Conservation (phyloP, 768 basidiomycete species). For the Daedaleopsis sinensis region DNA sequence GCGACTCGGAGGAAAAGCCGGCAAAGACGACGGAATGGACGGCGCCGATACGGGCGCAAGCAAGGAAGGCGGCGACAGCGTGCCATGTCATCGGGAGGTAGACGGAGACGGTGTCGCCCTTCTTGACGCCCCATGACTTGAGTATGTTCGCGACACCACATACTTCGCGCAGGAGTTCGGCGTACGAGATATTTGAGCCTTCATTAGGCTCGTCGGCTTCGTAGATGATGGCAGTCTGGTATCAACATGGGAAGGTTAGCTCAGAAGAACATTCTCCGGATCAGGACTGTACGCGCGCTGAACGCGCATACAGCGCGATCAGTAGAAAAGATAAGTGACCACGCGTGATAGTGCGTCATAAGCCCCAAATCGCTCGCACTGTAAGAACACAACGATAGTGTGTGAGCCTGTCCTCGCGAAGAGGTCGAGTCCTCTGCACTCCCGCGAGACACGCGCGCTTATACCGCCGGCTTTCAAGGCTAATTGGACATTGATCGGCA, state of each 20-base stretch:
- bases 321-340: too few species aligned
- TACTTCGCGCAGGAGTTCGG: conserved; percentile 88
- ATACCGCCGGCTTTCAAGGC: conserved; percentile 1
- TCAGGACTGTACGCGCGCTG: too few species aligned
- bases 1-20: conserved; percentile 92
- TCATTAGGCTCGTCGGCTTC: conserved; percentile 94
- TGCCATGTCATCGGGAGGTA: conserved; percentile 97
- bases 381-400: too few species aligned
- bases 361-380: too few species aligned
- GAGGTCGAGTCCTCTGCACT: background rate
- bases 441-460: background rate
- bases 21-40: conserved; percentile 98
- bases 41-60: conserved; percentile 96
- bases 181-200: conserved; percentile 76
- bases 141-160: conserved; percentile 91
- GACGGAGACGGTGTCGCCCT: conserved; percentile 92
- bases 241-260: background rate
- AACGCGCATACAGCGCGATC: too few species aligned
- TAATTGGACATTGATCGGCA: background rate
- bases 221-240: conserved; percentile 92
- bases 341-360: too few species aligned
- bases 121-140: conserved; percentile 86
- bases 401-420: too few species aligned
- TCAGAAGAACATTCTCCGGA: too few species aligned
- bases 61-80: conserved; percentile 94